Evolutionary conservation across 176 grass and related monocot species (phyloP), one percentile per base, ranked within the genome.

Genomic region (Oryza punctata): DNA sequence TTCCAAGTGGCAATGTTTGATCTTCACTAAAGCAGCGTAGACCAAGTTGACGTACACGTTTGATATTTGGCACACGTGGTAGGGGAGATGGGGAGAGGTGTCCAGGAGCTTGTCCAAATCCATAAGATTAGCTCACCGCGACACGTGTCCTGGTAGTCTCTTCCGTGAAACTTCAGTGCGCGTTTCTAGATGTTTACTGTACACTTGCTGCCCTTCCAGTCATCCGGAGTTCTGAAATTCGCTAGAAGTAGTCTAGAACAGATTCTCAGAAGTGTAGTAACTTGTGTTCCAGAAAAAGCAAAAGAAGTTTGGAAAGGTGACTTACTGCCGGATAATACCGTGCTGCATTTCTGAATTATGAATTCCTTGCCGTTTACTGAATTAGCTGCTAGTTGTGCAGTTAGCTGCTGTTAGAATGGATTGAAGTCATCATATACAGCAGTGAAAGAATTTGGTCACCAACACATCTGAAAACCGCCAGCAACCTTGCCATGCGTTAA

Each of bases 21-120:
- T 68, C 63, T 54, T 38, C 46, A 21, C 45, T 26, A 28, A 12
- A 26, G 69, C 47, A 49, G 6, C 4, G 54, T 8, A 40, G 82
- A 50, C 0, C 44, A 70, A 79, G 69, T 8, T 80, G 38, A 69
- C 84, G 79, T 90, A 70, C 88, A 90, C 79, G 88, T 82, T 86
- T 90, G 88, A 33, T 59, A 14, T 32, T 82, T 59, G 32, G 10
- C 10, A 72, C 84, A 86, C 84, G 84, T 82, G 78, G 71, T 37
- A 46, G 67, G 4, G 72, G 10, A 23, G 61, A 59, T n/a, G 67
- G 10, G 75, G 15, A 49, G 60, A 59, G 35, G 63, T 82, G n/a
- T 63, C 19, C 38, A 6, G 41, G 78, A 63, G 73, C 79, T 40
- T 86, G 73, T 26, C 43, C 84, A 90, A 69, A 41, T 64, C 69